Percentiles rank a stretch among this genome's conserved stretches.
Evolutionary conservation across 192 early-diverging fungal species (phyloP).

Genomic region (Phlyctochytrium arcticum): DNA sequence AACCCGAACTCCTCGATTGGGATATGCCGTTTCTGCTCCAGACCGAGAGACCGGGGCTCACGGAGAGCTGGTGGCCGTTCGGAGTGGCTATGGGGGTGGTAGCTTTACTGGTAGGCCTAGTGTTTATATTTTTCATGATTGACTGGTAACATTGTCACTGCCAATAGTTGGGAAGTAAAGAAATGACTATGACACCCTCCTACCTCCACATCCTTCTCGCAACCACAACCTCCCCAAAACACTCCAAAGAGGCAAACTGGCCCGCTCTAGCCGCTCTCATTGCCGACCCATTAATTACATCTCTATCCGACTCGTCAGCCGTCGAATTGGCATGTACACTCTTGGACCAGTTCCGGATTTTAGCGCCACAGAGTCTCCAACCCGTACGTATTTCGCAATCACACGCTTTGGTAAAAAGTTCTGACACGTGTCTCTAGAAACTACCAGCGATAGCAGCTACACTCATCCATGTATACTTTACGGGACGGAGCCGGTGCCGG

Average conservation of each 20-base stretch:
- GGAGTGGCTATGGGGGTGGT: conserved; percentile 29
- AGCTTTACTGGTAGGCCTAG: conserved; percentile 8
- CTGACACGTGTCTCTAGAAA: too few species aligned
- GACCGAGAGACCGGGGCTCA: neutral
- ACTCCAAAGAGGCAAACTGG: neutral
- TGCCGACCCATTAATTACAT: neutral
- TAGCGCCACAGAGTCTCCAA: neutral
- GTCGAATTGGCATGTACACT: neutral
- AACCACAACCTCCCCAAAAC: neutral
- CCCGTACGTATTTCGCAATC: too few species aligned
- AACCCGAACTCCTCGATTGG: neutral
- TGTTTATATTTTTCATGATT: neutral
- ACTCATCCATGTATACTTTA: neutral
- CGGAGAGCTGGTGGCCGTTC: conserved; percentile 22
- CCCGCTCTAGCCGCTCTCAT: neutral
- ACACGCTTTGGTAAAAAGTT: too few species aligned
- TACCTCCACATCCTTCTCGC: neutral
- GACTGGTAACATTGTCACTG: neutral
- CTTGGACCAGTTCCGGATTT: neutral
- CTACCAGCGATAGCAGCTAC: neutral
- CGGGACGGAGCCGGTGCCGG: neutral
- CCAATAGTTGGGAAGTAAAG: too few species aligned
- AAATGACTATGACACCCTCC: neutral
- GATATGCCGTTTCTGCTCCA: neutral
- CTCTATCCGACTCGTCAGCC: neutral